Evolutionary conservation across 2,329 filamentous ascomycete genomes (phyloP).

Genomic region (Claviceps monticola): DNA sequence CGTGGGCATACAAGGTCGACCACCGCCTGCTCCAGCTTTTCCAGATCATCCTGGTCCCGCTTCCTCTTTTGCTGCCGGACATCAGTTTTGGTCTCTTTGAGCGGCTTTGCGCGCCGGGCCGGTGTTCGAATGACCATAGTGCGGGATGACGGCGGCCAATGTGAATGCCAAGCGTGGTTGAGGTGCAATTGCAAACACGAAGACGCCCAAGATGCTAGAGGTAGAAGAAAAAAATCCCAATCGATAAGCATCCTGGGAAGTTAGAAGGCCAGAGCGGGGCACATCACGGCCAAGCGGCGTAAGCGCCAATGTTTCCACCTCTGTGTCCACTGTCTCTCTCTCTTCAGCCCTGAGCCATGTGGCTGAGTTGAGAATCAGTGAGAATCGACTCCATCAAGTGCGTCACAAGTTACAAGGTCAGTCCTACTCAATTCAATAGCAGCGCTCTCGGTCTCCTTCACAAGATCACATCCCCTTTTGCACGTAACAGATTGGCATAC

Average conservation of each 20-base stretch:
- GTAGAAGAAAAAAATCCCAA: not conserved
- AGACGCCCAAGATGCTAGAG: not conserved
- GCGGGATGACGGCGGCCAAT: not conserved
- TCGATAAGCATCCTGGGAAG: not conserved
- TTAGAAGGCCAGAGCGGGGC: no score
- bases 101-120: slow-evolving; percentile 13
- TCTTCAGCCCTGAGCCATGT: no score
- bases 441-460: not conserved
- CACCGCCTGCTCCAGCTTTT: slow-evolving; percentile 20
- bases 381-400: not conserved
- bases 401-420: not conserved
- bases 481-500: not conserved
- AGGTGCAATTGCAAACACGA: not conserved
- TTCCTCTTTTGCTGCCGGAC: slow-evolving; percentile 24
- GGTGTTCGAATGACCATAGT: slow-evolving; percentile 17
- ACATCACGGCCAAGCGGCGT: no score
- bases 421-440: no score
- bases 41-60: slow-evolving; percentile 22
- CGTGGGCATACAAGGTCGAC: slow-evolving; percentile 17
- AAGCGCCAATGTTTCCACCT: no score
- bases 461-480: not conserved
- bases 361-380: no score
- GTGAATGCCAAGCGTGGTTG: not conserved
- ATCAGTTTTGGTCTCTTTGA: slow-evolving; percentile 18
- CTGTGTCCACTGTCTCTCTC: not conserved